Evolutionary conservation across 116 monocot genomes (phyloP).

Genomic region (Iris pallida): DNA sequence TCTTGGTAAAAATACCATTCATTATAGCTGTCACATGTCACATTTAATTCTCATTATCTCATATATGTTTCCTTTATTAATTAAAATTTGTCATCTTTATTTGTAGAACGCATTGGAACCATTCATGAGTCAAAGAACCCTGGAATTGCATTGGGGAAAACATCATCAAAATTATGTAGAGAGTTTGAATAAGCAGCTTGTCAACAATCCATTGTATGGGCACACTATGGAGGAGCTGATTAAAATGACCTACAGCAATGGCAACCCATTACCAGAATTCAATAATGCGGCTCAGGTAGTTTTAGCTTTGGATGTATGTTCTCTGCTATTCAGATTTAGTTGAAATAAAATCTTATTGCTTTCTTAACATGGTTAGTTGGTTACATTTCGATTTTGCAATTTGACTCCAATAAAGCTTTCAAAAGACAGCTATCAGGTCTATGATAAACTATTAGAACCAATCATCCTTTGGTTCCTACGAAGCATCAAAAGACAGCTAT

Average conservation of each 20-base stretch:
- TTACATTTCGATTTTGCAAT: too few species aligned
- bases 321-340: not conserved
- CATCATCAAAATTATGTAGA: conserved; percentile 73
- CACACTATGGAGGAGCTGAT: conserved; percentile 81
- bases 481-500: too few species aligned
- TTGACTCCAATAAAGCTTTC: too few species aligned
- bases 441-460: too few species aligned
- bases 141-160: conserved; percentile 88
- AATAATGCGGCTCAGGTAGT: conserved; percentile 88
- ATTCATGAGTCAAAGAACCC: conserved; percentile 81
- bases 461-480: too few species aligned
- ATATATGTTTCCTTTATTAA: not conserved
- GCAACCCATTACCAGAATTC: conserved; percentile 88
- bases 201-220: conserved; percentile 66
- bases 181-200: conserved; percentile 79
- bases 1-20: not conserved
- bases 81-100: not conserved
- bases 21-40: not conserved
- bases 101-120: conserved; percentile 79
- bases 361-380: too few species aligned
- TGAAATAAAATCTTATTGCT: too few species aligned
- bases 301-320: not conserved
- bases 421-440: too few species aligned
- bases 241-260: conserved; percentile 83
- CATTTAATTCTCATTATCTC: not conserved